Conservation (phyloP, 441 rosid genomes). For the Populus hybrid region DNA sequence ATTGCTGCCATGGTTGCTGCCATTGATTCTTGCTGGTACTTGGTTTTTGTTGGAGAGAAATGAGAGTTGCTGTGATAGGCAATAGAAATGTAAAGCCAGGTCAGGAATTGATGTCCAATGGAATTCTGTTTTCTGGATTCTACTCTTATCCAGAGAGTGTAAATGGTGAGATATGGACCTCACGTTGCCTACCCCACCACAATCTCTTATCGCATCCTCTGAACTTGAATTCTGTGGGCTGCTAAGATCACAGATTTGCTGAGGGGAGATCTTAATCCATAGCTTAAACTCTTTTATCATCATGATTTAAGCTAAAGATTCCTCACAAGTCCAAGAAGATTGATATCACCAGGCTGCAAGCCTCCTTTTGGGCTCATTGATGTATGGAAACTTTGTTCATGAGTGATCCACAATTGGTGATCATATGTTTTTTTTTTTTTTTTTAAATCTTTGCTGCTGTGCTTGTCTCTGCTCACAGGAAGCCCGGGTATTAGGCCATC, state of each 20-base stretch:
- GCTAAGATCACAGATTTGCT: neutral
- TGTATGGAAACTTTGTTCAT: too few relatives aligned
- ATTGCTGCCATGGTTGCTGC: slow-evolving; percentile 71
- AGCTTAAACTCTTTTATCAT: neutral
- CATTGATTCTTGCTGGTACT: slow-evolving; percentile 28
- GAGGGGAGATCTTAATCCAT: neutral
- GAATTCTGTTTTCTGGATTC: slow-evolving; percentile 43
- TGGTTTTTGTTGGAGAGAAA: slow-evolving; percentile 9
- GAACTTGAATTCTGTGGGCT: neutral
- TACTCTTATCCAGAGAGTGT: slow-evolving; percentile 54
- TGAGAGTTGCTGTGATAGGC: neutral
- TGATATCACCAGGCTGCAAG: neutral
- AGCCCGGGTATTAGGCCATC: neutral
- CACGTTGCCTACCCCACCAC: slow-evolving; percentile 24
- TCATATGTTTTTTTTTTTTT: too few relatives aligned
- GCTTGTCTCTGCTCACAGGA: neutral
- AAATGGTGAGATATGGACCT: slow-evolving; percentile 43
- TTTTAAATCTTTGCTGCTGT: too few relatives aligned
- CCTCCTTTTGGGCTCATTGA: neutral
- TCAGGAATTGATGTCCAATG: slow-evolving; percentile 41
- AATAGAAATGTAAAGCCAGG: slow-evolving; percentile 23
- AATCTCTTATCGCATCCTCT: slow-evolving; percentile 32
- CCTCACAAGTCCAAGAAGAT: neutral
- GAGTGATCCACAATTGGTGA: too few relatives aligned
- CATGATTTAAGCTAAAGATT: neutral